Percentiles rank a stretch among this genome's conserved stretches.
Evolutionary conservation across 768 basidiomycete genomes (phyloP).

Genomic region (Lactarius hengduanensis): DNA sequence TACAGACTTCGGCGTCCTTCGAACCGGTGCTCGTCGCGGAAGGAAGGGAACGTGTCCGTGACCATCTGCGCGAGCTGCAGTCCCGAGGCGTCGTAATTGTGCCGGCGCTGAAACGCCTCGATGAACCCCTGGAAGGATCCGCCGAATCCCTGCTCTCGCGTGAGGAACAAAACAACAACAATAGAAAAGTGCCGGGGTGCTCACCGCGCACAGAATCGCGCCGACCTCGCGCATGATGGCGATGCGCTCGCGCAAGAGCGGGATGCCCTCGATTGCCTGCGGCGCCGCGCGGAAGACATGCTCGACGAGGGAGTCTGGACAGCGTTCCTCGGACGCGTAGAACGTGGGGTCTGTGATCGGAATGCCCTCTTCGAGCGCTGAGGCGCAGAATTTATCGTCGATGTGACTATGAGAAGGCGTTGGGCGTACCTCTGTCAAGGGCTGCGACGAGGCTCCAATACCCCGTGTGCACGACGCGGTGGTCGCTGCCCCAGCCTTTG

Average conservation of each 20-base stretch:
- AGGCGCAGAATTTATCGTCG: too few relatives aligned
- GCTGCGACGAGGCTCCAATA: slow-evolving; percentile 89
- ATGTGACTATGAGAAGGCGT: not conserved
- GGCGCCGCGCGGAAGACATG: slow-evolving; percentile 64
- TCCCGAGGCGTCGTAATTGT: slow-evolving; percentile 23
- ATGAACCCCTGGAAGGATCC: slow-evolving; percentile 28
- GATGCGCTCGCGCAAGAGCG: slow-evolving; percentile 70
- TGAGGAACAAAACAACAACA: not conserved
- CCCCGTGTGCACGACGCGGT: slow-evolving; percentile 63
- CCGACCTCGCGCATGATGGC: slow-evolving; percentile 78
- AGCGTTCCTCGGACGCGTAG: slow-evolving; percentile 66
- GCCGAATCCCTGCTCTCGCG: slow-evolving; percentile 14
- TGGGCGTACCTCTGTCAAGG: slow-evolving; percentile 65
- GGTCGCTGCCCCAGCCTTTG: slow-evolving; percentile 56
- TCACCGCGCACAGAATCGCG: slow-evolving; percentile 62
- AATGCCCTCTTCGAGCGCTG: slow-evolving; percentile 74
- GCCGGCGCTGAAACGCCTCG: slow-evolving; percentile 24
- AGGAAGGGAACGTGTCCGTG: slow-evolving; percentile 29
- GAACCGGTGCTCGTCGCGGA: slow-evolving; percentile 29
- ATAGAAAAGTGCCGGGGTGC: slow-evolving; percentile 29
- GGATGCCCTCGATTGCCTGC: slow-evolving; percentile 61
- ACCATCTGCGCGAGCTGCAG: slow-evolving; percentile 29
- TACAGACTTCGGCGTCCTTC: slow-evolving; percentile 49
- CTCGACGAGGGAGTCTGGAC: slow-evolving; percentile 68
- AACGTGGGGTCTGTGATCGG: slow-evolving; percentile 79